phyloP scores from a whole-genome alignment of 108 stramenopile genomes.

The Epipyxis sp. region DNA sequence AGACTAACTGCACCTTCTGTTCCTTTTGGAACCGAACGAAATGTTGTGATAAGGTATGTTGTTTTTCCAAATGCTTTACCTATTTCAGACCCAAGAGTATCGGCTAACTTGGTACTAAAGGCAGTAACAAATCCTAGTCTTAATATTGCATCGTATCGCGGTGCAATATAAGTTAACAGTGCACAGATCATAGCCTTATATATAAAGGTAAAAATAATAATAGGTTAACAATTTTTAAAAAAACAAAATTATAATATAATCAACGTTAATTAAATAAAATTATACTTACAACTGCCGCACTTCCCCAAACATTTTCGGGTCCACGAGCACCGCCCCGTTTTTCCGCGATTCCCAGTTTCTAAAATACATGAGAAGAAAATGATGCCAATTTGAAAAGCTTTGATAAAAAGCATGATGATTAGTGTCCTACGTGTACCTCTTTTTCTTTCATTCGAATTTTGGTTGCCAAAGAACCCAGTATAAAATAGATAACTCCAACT shows the following conservation, averaged over 20 bases:
- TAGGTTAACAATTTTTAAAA: background rate
- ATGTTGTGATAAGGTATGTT: slow-evolving; percentile 83
- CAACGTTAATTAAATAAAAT: background rate
- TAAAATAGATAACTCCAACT: slow-evolving; percentile 7
- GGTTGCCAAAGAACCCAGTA: slow-evolving; percentile 17
- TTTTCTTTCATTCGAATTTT: slow-evolving; percentile 1
- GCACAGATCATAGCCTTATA: slow-evolving; percentile 45
- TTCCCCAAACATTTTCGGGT: slow-evolving; percentile 93
- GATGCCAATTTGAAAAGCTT: too few species aligned
- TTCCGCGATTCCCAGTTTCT: slow-evolving; percentile 79
- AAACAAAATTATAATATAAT: background rate
- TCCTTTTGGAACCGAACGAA: slow-evolving; percentile 75
- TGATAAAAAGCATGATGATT: background rate
- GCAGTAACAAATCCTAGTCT: slow-evolving; percentile 77
- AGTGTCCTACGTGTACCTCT: slow-evolving; percentile 1
- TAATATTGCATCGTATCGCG: slow-evolving; percentile 42
- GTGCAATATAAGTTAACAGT: slow-evolving; percentile 19
- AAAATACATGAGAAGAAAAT: background rate
- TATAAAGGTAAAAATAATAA: background rate
- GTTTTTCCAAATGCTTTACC: slow-evolving; percentile 90
- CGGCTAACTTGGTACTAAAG: slow-evolving; percentile 83
- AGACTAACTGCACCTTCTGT: slow-evolving; percentile 83
- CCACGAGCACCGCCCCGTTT: slow-evolving; percentile 80
- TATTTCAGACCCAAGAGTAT: slow-evolving; percentile 93
- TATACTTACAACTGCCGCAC: slow-evolving; percentile 61